Evolutionary conservation across 2,329 filamentous ascomycete species (phyloP).

Genomic region (Beauveria australis): DNA sequence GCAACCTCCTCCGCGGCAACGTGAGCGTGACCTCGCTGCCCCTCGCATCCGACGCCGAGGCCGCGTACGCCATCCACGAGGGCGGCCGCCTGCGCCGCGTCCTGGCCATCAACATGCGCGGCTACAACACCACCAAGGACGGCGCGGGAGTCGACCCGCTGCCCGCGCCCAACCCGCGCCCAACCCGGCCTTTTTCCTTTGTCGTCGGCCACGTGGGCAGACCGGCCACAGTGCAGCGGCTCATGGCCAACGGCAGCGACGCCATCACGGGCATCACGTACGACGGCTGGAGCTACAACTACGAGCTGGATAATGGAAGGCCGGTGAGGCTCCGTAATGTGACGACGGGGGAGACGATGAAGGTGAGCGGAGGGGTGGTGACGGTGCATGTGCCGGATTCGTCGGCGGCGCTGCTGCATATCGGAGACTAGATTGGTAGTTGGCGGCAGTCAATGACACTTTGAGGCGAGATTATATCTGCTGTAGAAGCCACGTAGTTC

Average conservation of each 20-base stretch:
- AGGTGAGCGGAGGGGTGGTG: constrained; percentile 28
- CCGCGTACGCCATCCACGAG: constrained; percentile 49
- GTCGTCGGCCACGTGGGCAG: constrained; percentile 23
- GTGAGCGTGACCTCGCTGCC: constrained; percentile 42
- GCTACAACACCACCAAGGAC: constrained; percentile 50
- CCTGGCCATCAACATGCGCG: constrained; percentile 48
- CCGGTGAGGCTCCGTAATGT: constrained; percentile 48
- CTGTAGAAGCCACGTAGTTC: no score
- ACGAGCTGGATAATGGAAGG: constrained; percentile 45
- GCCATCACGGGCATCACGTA: constrained; percentile 54
- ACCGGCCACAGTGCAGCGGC: constrained; percentile 34
- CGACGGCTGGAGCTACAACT: constrained; percentile 55
- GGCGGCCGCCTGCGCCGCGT: constrained; percentile 35
- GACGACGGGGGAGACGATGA: constrained; percentile 39
- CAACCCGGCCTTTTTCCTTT: constrained; percentile 27
- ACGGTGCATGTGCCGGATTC: constrained; percentile 33
- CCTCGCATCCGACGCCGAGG: constrained; percentile 31
- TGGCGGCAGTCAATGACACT: no score
- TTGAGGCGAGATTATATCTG: no score
- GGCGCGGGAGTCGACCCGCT: constrained; percentile 23
- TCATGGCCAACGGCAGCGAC: constrained; percentile 55
- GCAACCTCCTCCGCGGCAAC: constrained; percentile 26
- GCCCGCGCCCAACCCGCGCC: constrained; percentile 22
- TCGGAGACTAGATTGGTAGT: constrained; percentile 10
- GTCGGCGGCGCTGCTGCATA: constrained; percentile 31